Conservation (phyloP, 805 yeast genomes). For the Candida mattraensis region DNA sequence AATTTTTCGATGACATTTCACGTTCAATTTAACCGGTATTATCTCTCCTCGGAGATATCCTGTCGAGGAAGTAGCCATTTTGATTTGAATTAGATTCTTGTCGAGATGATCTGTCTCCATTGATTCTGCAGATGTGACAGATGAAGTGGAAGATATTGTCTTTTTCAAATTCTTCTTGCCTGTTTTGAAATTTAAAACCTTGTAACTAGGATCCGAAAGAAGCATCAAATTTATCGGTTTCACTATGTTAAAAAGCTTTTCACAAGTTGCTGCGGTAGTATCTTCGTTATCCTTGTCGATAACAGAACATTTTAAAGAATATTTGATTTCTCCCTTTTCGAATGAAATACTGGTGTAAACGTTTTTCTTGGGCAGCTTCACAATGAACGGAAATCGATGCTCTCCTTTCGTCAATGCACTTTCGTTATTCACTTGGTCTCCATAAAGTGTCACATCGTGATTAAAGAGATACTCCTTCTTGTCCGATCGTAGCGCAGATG, state of each 20-base stretch:
- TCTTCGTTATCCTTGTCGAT: slow-evolving; percentile 23
- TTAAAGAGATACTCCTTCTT: slow-evolving; percentile 54
- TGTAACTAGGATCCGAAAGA: slow-evolving; percentile 66
- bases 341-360: slow-evolving; percentile 75
- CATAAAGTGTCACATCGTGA: slow-evolving; percentile 60
- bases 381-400: slow-evolving; percentile 83
- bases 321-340: slow-evolving; percentile 81
- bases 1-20: slow-evolving; percentile 70
- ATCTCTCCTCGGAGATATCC: slow-evolving; percentile 81
- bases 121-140: slow-evolving; percentile 34
- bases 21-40: slow-evolving; percentile 66
- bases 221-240: slow-evolving; percentile 74
- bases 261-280: slow-evolving; percentile 44
- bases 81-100: slow-evolving; percentile 29
- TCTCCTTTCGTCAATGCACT: slow-evolving; percentile 68
- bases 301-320: slow-evolving; percentile 45
- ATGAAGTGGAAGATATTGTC: slow-evolving; percentile 42
- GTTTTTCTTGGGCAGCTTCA: slow-evolving; percentile 73
- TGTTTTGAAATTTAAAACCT: slow-evolving; percentile 60
- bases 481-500: slow-evolving; percentile 50
- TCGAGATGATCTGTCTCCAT: slow-evolving; percentile 14
- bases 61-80: slow-evolving; percentile 50
- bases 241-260: slow-evolving; percentile 56
- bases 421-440: slow-evolving; percentile 33
- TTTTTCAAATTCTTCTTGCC: slow-evolving; percentile 36